Percentiles rank a stretch among this genome's conserved stretches.
Evolutionary conservation across 371 early-diverging fungal species (phyloP).

Genomic region (Funneliformis caledonium): DNA sequence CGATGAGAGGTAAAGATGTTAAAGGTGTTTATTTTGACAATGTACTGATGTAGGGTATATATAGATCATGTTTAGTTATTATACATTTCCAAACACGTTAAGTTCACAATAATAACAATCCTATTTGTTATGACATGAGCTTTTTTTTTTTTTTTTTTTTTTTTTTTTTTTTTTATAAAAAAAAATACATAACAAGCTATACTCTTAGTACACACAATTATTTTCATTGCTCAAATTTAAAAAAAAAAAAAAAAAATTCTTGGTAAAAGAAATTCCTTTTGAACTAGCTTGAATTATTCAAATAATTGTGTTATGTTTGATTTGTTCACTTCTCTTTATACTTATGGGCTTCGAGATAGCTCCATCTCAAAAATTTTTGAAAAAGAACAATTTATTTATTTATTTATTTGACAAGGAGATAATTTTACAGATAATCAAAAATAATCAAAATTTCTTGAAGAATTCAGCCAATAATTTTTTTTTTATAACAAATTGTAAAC

Average conservation of each 20-base stretch:
- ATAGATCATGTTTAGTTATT: background rate
- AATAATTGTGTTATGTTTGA: background rate
- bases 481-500: background rate
- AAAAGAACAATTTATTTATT: background rate
- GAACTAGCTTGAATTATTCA: background rate
- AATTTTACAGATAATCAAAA: background rate
- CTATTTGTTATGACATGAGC: background rate
- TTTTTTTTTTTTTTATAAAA: background rate
- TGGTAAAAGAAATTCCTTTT: background rate
- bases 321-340: too few species aligned
- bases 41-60: conserved; percentile 49
- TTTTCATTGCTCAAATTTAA: background rate
- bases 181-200: background rate
- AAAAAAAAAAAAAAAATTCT: background rate
- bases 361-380: too few species aligned
- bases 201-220: background rate
- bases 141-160: background rate
- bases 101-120: background rate
- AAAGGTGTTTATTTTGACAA: conserved; percentile 70
- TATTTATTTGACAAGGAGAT: background rate
- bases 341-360: background rate
- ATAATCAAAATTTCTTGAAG: background rate
- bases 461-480: background rate
- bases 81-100: background rate
- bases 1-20: conserved; percentile 74